These are phyloP conservation scores for Dillenia suffruticosa DNA, from an alignment of 164 flowering plant genomes.

Conservation along the genomic window DNA sequence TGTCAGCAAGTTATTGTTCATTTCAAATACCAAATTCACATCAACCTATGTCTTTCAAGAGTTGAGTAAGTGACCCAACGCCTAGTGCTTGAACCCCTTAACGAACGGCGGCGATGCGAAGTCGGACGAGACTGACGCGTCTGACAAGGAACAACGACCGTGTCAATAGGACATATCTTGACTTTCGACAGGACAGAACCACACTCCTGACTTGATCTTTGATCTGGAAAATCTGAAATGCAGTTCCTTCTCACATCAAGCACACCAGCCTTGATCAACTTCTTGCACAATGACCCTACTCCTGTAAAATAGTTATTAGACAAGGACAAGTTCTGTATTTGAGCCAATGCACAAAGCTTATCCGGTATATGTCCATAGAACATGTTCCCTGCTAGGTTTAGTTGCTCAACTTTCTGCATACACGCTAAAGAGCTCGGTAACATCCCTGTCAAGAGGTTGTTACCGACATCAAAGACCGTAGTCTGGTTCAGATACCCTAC, in stretches of 20 bases:
- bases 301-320: conserved; percentile 40
- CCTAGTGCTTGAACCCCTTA: too few relatives aligned
- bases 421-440: conserved; percentile 48
- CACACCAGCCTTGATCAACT: conserved; percentile 27
- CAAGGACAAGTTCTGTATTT: conserved; percentile 33
- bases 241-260: conserved; percentile 52
- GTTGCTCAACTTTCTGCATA: conserved; percentile 30
- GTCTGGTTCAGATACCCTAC: conserved; percentile 38
- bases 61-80: too few relatives aligned
- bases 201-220: conserved; percentile 41
- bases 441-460: conserved; percentile 43
- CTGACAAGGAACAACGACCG: too few relatives aligned
- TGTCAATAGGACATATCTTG: conserved; percentile 23
- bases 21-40: too few relatives aligned
- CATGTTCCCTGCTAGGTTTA: conserved; percentile 36
- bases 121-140: too few relatives aligned
- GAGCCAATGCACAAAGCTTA: conserved; percentile 27
- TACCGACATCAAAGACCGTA: conserved; percentile 36
- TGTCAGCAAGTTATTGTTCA: too few relatives aligned
- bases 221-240: conserved; percentile 36
- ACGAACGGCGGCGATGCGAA: too few relatives aligned
- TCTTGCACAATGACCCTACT: conserved; percentile 34
- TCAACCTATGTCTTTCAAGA: too few relatives aligned
- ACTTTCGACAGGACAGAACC: conserved; percentile 28
- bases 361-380: conserved; percentile 53